These are phyloP conservation scores for Coniochaeta prunicola DNA, from an alignment of 2,329 filamentous ascomycete species.

Conservation along the genomic window DNA sequence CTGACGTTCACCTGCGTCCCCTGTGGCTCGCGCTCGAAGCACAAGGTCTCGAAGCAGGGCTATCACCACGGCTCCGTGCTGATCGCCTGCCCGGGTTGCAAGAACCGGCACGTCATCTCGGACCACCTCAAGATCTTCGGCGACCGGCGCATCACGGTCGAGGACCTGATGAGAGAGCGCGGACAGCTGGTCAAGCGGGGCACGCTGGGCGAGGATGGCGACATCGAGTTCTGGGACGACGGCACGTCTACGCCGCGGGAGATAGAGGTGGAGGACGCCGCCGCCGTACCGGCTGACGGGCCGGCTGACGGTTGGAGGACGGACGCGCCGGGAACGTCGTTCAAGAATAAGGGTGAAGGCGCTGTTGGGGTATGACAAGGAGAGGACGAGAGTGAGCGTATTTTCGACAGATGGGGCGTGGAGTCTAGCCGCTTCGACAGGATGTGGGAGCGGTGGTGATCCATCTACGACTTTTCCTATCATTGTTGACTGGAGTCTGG, in stretches of 20 bases:
- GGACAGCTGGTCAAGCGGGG: conserved; percentile 69
- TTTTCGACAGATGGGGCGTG: background rate
- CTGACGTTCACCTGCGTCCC: conserved; percentile 90
- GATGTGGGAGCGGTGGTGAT: background rate
- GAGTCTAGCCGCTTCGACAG: background rate
- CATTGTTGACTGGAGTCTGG: conserved; percentile 2
- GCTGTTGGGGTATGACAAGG: background rate
- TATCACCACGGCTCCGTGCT: conserved; percentile 88
- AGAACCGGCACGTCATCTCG: conserved; percentile 82
- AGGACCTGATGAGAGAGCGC: conserved; percentile 70
- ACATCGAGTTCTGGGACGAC: conserved; percentile 89
- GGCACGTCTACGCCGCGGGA: conserved; percentile 34
- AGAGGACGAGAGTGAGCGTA: background rate
- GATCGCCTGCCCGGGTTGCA: conserved; percentile 80
- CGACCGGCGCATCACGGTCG: conserved; percentile 61
- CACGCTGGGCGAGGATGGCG: conserved; percentile 57
- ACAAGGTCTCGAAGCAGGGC: conserved; percentile 85
- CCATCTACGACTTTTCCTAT: background rate
- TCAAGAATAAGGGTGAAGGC: conserved; percentile 10
- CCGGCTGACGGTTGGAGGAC: background rate
- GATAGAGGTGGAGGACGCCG: conserved; percentile 10
- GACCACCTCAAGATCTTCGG: conserved; percentile 81
- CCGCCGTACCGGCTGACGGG: background rate
- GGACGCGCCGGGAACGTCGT: conserved; percentile 18
- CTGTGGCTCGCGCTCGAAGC: conserved; percentile 72